A percentile compares a stretch with the other conserved stretches of the same genome.
These are phyloP conservation scores for Sclerotinia minor DNA, from an alignment of 2,329 filamentous ascomycete species.

Conservation along the genomic window DNA sequence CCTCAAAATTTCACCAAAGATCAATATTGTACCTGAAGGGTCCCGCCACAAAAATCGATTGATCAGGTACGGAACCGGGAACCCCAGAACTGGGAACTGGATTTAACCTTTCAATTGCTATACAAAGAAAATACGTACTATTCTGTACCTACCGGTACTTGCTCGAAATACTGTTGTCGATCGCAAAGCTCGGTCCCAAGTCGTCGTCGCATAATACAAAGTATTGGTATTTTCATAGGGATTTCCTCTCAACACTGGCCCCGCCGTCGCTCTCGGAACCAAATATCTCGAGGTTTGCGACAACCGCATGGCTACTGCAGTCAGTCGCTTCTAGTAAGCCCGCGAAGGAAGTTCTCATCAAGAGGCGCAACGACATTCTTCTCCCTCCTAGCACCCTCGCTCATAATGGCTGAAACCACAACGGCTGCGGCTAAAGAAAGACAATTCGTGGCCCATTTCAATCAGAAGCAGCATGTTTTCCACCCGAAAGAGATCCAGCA, in stretches of 20 bases:
- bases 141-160: background rate
- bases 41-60: background rate
- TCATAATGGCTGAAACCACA: slow-evolving; percentile 15
- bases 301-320: slow-evolving; percentile 24
- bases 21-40: background rate
- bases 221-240: background rate
- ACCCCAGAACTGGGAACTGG: too few species aligned
- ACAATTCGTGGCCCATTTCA: slow-evolving; percentile 37
- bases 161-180: background rate
- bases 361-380: slow-evolving; percentile 12
- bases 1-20: slow-evolving; percentile 3
- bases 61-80: background rate
- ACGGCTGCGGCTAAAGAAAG: slow-evolving; percentile 32
- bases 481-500: slow-evolving; percentile 35
- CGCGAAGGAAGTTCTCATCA: background rate
- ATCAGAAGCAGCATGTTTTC: slow-evolving; percentile 30
- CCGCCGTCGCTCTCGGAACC: slow-evolving; percentile 17
- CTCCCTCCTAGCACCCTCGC: slow-evolving; percentile 1
- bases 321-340: slow-evolving; percentile 20
- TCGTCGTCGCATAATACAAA: slow-evolving; percentile 15
- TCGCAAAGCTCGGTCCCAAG: slow-evolving; percentile 11
- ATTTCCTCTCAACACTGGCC: slow-evolving; percentile 13
- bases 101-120: background rate
- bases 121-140: background rate
- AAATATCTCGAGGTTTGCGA: slow-evolving; percentile 14